Conservation (phyloP, 148 eudicot species). For the Chenopodium quinoa region DNA sequence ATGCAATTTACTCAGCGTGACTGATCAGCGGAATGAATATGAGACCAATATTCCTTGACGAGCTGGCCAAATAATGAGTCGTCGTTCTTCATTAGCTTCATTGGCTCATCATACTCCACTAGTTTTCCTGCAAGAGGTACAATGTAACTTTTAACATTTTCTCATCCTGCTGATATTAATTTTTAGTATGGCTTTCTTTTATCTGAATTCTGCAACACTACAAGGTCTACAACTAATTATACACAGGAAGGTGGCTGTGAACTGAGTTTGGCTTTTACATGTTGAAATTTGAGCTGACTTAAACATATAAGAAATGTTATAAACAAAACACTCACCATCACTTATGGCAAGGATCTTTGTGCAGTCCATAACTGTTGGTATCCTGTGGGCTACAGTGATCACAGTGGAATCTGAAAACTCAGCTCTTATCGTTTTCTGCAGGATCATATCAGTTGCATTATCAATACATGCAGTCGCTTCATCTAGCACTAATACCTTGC, state of each 20-base stretch:
- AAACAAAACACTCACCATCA: constrained; percentile 48
- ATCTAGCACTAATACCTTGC: constrained; percentile 74
- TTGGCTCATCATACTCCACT: constrained; percentile 76
- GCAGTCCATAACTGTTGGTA: constrained; percentile 90
- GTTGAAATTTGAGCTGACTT: no score
- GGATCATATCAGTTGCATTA: constrained; percentile 64
- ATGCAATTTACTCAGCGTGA: constrained; percentile 14
- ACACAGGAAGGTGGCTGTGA: no score
- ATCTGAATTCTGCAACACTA: no score
- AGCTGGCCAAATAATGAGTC: constrained; percentile 72
- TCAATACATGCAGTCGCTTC: constrained; percentile 89
- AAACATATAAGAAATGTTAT: no score
- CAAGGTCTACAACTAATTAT: no score
- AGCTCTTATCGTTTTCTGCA: constrained; percentile 67
- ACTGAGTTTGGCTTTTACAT: no score
- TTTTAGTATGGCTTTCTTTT: no score
- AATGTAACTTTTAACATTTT: no score
- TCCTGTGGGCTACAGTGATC: constrained; percentile 80
- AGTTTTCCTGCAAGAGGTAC: constrained; percentile 44
- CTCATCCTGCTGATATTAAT: no score
- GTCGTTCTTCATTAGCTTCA: constrained; percentile 66
- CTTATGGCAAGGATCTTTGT: constrained; percentile 80
- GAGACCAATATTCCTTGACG: constrained; percentile 76
- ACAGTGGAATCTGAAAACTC: constrained; percentile 80
- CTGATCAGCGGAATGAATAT: constrained; percentile 42